A percentile compares a stretch with the other conserved stretches of the same genome.
Evolutionary conservation across 192 early-diverging fungal genomes (phyloP).

Genomic region (Umbelopsis sp.): DNA sequence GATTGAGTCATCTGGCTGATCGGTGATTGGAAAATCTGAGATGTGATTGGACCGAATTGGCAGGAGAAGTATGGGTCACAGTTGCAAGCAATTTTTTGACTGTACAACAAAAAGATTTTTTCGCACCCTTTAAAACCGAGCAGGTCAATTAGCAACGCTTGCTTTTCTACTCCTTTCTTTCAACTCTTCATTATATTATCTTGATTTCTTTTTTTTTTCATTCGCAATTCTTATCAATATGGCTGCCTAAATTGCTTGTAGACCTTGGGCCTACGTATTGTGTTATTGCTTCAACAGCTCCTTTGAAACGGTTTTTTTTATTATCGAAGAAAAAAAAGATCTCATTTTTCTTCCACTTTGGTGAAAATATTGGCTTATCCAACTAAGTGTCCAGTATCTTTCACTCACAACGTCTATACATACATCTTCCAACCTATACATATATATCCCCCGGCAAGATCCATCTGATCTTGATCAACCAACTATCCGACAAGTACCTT

Average conservation of each 20-base stretch:
- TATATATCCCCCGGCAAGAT: background rate
- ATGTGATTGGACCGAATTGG: conserved; percentile 2
- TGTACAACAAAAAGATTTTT: conserved; percentile 18
- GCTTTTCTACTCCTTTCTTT: conserved; percentile 15
- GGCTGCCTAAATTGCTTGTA: conserved; percentile 18
- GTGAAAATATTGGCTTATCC: conserved; percentile 17
- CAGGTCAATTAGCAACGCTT: background rate
- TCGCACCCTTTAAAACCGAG: conserved; percentile 22
- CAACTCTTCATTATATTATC: background rate
- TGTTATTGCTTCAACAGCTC: conserved; percentile 15
- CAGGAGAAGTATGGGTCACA: conserved; percentile 2
- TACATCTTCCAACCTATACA: background rate
- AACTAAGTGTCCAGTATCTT: conserved; percentile 10
- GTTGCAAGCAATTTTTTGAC: background rate
- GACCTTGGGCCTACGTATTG: conserved; percentile 9
- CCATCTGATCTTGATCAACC: too few species aligned
- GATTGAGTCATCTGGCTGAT: conserved; percentile 10
- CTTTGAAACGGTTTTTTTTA: background rate
- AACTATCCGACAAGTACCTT: too few species aligned
- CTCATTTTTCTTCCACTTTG: background rate
- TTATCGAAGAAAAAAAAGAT: background rate
- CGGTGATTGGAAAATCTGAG: conserved; percentile 9
- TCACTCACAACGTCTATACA: background rate
- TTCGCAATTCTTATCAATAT: background rate
- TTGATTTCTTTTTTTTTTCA: background rate